These are phyloP conservation scores for Penicillium lagena DNA, from an alignment of 495 filamentous ascomycete species.

Conservation along the genomic window DNA sequence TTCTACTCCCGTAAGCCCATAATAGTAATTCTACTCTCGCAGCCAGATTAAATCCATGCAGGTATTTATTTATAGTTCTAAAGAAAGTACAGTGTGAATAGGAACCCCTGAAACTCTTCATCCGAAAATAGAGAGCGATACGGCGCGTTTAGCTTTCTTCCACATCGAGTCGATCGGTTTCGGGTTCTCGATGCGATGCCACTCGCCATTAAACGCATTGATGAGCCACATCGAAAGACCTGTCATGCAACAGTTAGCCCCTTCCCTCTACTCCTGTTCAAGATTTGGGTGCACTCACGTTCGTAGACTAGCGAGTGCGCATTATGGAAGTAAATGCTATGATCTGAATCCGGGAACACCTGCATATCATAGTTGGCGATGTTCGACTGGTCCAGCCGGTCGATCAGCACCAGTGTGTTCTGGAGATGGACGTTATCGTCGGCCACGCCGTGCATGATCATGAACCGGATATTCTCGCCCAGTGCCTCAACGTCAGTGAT, in stretches of 20 bases:
- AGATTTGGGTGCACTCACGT: constrained; percentile 51
- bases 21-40: no score
- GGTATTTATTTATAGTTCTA: constrained; percentile 1
- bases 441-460: constrained; percentile 89
- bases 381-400: constrained; percentile 74
- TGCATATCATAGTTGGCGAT: constrained; percentile 96
- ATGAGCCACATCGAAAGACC: constrained; percentile 88
- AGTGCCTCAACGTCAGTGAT: constrained; percentile 69
- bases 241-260: constrained; percentile 30
- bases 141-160: constrained; percentile 15
- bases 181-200: constrained; percentile 66
- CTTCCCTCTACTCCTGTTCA: no score
- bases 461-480: constrained; percentile 68
- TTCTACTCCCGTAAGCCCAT: no score
- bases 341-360: constrained; percentile 93
- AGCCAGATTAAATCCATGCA: not conserved
- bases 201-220: constrained; percentile 97
- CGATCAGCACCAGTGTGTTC: constrained; percentile 78
- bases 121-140: constrained; percentile 3
- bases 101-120: not conserved
- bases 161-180: constrained; percentile 42
- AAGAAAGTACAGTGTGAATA: not conserved
- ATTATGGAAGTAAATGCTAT: constrained; percentile 92
- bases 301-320: constrained; percentile 91
- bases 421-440: constrained; percentile 98